Evolutionary conservation across 257 asterid genomes (phyloP), one percentile per base, ranked within the genome.

Genomic region (Solanum virginianum): DNA sequence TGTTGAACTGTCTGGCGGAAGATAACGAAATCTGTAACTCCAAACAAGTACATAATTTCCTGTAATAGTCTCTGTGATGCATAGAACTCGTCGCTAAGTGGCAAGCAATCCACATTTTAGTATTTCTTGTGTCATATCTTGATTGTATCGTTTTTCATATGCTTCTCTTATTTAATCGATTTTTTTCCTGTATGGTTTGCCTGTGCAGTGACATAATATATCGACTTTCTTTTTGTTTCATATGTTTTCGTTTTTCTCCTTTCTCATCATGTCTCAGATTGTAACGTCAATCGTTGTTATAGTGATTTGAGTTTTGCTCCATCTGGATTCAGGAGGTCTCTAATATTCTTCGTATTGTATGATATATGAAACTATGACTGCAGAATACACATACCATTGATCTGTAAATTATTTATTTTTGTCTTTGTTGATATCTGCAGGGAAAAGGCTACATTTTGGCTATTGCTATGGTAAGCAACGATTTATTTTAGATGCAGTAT

Each of bases 1-100:
- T 10, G 87, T 95, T 10, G 97, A 93, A 84, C 83, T 95, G 85
- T 95, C 99, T 14, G 98, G 98, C 57, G 98, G 98, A 59, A 87
- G 98, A 91, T 95, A 71, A 92, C 85, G 72, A 70, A 17, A n/a
- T 26, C 15, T 29, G 86, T 71, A 32, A 16, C 20, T 70, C 53
- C 77, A 39, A 45, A 74, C 85, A 41, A 59, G 85, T 57, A 79
- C 83, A 79, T 79, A 79, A 2, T 75, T 75, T 26, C 83, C 16
- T 70, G 83, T 86, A 53, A 22, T 12, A 4, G 39, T 84, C 57
- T 82, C 43, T 57, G 62, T 57, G 83, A 81, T 60, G 85, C 85
- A 43, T 75, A n/a, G 47, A 77, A 10, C 82, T 26, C 24, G 65
- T 80, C 82, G 65, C 47, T 29, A 53, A 79, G 39, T 53, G 29